A percentile compares a stretch with the other conserved stretches of the same genome.
These are phyloP conservation scores for Russula brevipes DNA, from an alignment of 768 basidiomycete genomes.

Conservation along the genomic window DNA sequence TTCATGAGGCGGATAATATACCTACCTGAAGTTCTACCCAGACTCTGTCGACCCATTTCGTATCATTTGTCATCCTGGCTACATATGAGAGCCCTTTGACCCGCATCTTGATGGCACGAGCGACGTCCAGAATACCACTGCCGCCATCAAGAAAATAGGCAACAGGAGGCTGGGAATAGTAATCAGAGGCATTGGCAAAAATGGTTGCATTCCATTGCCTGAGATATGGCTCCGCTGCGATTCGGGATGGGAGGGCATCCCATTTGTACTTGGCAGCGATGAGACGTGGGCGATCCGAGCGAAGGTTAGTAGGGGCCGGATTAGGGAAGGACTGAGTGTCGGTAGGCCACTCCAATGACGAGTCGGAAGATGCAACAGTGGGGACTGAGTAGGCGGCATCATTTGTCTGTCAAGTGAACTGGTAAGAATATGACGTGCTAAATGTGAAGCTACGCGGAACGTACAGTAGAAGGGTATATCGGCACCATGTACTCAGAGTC, in stretches of 20 bases:
- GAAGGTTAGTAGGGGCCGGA: slow-evolving; percentile 54
- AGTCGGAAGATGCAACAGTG: slow-evolving; percentile 58
- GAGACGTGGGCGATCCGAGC: slow-evolving; percentile 81
- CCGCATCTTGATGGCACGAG: slow-evolving; percentile 83
- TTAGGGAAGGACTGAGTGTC: slow-evolving; percentile 70
- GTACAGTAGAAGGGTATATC: slow-evolving; percentile 81
- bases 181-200: slow-evolving; percentile 80
- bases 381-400: slow-evolving; percentile 64
- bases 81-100: slow-evolving; percentile 91
- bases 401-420: slow-evolving; percentile 53
- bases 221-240: slow-evolving; percentile 81
- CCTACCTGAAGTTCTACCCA: slow-evolving; percentile 79
- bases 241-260: slow-evolving; percentile 71
- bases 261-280: slow-evolving; percentile 93
- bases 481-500: slow-evolving; percentile 76
- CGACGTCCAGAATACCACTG: slow-evolving; percentile 88
- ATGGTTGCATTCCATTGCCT: slow-evolving; percentile 86
- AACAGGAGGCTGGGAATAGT: slow-evolving; percentile 57
- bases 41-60: slow-evolving; percentile 81
- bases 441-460: slow-evolving; percentile 31
- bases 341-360: slow-evolving; percentile 63
- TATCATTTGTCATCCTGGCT: slow-evolving; percentile 88
- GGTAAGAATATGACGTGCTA: neutral
- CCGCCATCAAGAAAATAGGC: slow-evolving; percentile 70
- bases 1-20: slow-evolving; percentile 13